These are phyloP conservation scores for Eucalyptus sideroxylon DNA, from an alignment of 345 rosid species.

Conservation along the genomic window DNA sequence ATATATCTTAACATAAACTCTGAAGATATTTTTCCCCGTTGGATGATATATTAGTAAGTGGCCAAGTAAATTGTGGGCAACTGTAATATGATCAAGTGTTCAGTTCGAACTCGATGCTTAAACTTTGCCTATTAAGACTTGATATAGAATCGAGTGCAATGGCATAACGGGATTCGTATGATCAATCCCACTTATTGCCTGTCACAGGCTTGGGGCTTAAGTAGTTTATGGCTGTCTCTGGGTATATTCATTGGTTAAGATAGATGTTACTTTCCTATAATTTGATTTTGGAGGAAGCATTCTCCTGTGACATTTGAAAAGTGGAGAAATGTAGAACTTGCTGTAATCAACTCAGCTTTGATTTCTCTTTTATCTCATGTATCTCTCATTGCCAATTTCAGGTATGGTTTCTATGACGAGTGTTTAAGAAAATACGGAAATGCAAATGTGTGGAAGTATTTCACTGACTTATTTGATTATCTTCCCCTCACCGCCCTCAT, in stretches of 20 bases:
- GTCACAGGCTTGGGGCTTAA: background rate
- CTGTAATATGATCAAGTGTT: background rate
- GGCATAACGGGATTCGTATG: background rate
- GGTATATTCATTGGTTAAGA: background rate
- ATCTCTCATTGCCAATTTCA: slow-evolving; percentile 11
- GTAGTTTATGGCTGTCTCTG: background rate
- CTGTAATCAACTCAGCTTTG: background rate
- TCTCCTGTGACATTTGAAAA: background rate
- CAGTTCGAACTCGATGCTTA: background rate
- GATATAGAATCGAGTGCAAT: background rate
- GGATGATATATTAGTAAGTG: background rate
- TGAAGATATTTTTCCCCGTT: background rate
- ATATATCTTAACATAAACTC: background rate
- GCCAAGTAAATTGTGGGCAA: background rate
- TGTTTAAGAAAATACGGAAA: slow-evolving; percentile 95
- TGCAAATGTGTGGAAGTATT: slow-evolving; percentile 93
- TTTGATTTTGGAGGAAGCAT: background rate
- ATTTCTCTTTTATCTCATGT: background rate
- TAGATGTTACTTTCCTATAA: background rate
- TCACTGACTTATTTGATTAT: slow-evolving; percentile 87
- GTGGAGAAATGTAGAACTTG: background rate
- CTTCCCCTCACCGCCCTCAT: slow-evolving; percentile 90
- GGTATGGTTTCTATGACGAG: slow-evolving; percentile 94
- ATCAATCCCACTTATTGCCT: background rate
- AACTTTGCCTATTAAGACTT: background rate